Evolutionary conservation across 768 basidiomycete species (phyloP).

Genomic region (Boletus subparvulus): DNA sequence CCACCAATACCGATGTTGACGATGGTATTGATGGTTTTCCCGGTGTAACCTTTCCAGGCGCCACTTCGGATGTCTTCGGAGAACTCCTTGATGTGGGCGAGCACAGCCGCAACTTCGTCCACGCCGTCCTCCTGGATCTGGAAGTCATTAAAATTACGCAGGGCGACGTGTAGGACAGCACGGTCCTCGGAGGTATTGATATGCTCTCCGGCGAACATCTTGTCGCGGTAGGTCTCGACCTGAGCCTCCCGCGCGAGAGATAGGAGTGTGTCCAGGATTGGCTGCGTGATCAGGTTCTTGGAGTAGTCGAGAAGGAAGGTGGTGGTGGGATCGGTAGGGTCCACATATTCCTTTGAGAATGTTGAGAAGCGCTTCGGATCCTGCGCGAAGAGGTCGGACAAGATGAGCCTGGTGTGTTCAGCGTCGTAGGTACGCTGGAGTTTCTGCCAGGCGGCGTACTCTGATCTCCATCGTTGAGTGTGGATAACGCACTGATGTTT

Average conservation of each 20-base stretch:
- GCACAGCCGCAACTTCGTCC: slow-evolving; percentile 77
- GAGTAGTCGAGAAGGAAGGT: slow-evolving; percentile 94
- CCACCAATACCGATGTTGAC: slow-evolving; percentile 99
- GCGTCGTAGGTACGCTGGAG: slow-evolving; percentile 81
- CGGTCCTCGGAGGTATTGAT: slow-evolving; percentile 99
- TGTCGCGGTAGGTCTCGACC: slow-evolving; percentile 81
- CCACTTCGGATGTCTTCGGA: slow-evolving; percentile 81
- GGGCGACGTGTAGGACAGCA: slow-evolving; percentile 92
- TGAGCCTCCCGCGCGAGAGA: slow-evolving; percentile 81
- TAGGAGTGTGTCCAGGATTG: slow-evolving; percentile 77
- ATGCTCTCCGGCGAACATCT: slow-evolving; percentile 94
- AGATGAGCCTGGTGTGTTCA: slow-evolving; percentile 68
- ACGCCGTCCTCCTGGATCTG: slow-evolving; percentile 79
- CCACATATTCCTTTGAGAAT: slow-evolving; percentile 76
- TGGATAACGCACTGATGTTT: not conserved
- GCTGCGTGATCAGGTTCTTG: slow-evolving; percentile 91
- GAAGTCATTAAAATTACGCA: slow-evolving; percentile 79
- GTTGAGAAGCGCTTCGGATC: slow-evolving; percentile 86
- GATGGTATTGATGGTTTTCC: slow-evolving; percentile 89
- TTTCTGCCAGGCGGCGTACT: slow-evolving; percentile 88
- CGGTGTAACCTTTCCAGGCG: slow-evolving; percentile 95
- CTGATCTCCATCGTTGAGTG: slow-evolving; percentile 40
- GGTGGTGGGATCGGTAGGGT: slow-evolving; percentile 61
- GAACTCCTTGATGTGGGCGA: slow-evolving; percentile 91
- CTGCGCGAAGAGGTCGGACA: slow-evolving; percentile 90